Evolutionary conservation across 768 basidiomycete species (phyloP), one percentile per base, ranked within the genome.

Genomic region (Krasilnikovozyma curviuscula): DNA sequence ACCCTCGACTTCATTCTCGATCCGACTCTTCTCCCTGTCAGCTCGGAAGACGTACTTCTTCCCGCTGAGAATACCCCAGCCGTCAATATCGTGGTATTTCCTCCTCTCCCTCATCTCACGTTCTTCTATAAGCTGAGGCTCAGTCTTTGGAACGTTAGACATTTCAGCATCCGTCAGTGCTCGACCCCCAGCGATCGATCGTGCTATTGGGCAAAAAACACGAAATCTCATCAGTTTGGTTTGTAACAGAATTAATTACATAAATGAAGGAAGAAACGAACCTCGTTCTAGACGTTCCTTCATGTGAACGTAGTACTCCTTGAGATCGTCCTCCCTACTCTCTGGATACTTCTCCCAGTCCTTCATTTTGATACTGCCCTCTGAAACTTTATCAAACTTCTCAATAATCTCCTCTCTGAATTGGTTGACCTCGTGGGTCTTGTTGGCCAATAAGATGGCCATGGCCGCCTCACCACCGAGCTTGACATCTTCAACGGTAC

Each of bases 381-480:
- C 44, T 14, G 32, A 14, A 35, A 42, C 33, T 16, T n/a, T 38
- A 28, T 52, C 50, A 14, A 52, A 23, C 18, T 12, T 12, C 0
- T 46, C 50, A 8, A 44, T 46, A n/a, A 46, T 44, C 38, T 25
- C 16, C 21, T 27, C 13, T 19, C 32, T 41, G 8, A 13, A 18
- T 16, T 43, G 14, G 18, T 16, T 28, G 33, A 47, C 25, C 5
- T 46, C 42, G 2, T 2, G 1, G 0, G 24, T 19, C 8, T 44
- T 39, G 7, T 19, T 8, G 25, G n/a, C 16, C 13, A 52, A 46
- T 38, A 52, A 46, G 50, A 52, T 46, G 1, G 50, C 45, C n/a
- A 52, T n/a, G 12, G 50, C 50, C 2, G 50, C 50, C 31, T 52
- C 50, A 25, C 30, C 50, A 24, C 45, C 50, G 10, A 52, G 13